These are phyloP conservation scores for Lactifluus piperatus DNA, from an alignment of 768 basidiomycete species.

Conservation along the genomic window DNA sequence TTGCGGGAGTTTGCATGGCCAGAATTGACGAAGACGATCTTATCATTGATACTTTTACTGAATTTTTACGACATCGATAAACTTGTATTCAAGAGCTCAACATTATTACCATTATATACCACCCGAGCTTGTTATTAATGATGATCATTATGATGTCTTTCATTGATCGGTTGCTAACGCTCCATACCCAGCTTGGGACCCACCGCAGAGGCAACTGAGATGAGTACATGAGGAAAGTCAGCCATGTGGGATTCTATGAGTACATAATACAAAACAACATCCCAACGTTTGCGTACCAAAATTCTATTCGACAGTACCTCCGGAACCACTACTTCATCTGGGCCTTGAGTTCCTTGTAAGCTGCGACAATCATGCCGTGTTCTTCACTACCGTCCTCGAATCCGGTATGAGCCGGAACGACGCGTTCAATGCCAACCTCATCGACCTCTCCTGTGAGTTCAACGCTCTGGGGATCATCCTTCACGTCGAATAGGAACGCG, in stretches of 20 bases:
- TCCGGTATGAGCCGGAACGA: slow-evolving; percentile 26
- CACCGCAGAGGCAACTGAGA: neutral
- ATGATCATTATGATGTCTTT: neutral
- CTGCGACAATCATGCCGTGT: slow-evolving; percentile 20
- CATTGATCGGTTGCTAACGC: neutral
- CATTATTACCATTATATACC: neutral
- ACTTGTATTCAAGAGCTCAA: too few species aligned
- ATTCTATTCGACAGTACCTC: neutral
- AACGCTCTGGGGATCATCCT: slow-evolving; percentile 29
- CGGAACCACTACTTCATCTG: neutral
- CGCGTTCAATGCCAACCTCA: slow-evolving; percentile 25
- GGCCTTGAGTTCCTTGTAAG: slow-evolving; percentile 20
- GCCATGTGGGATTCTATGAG: neutral
- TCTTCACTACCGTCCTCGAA: slow-evolving; percentile 22
- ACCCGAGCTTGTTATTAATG: neutral
- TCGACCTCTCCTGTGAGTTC: slow-evolving; percentile 26
- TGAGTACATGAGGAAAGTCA: neutral
- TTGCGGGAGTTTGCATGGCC: neutral
- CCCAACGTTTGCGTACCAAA: neutral
- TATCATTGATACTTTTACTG: neutral
- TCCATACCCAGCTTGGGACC: neutral
- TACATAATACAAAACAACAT: neutral
- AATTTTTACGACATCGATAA: slow-evolving; percentile 12
- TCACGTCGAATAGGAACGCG: slow-evolving; percentile 27
- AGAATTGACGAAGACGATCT: neutral